phyloP scores from a whole-genome alignment of 2,329 filamentous ascomycete genomes.

The Aspergillus fumigatiaffinis region DNA sequence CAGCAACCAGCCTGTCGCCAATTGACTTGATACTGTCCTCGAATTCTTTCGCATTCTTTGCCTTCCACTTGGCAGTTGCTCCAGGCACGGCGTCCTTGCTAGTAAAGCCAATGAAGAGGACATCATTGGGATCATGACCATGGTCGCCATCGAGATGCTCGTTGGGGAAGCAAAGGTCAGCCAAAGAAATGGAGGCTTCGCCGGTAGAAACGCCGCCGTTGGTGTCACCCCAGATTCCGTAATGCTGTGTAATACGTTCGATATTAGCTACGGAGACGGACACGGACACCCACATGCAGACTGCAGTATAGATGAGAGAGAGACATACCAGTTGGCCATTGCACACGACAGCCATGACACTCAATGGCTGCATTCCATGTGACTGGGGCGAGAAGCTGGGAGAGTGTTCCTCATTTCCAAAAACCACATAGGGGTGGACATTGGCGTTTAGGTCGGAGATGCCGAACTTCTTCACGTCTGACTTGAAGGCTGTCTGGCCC shows the following conservation, averaged over 20 bases:
- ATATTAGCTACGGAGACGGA: not conserved
- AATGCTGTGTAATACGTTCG: slow-evolving; percentile 36
- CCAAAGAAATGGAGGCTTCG: slow-evolving; percentile 56
- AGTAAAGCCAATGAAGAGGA: slow-evolving; percentile 60
- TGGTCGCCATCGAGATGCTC: slow-evolving; percentile 50
- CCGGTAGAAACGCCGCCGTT: slow-evolving; percentile 57
- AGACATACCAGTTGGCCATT: slow-evolving; percentile 41
- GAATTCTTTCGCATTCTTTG: slow-evolving; percentile 24
- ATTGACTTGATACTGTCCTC: slow-evolving; percentile 49
- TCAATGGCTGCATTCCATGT: slow-evolving; percentile 48
- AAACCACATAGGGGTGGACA: slow-evolving; percentile 51
- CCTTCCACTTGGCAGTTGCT: slow-evolving; percentile 53
- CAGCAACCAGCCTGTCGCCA: slow-evolving; percentile 49
- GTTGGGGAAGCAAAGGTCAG: slow-evolving; percentile 54
- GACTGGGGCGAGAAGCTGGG: slow-evolving; percentile 38
- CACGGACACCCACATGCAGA: too few relatives aligned
- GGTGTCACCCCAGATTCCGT: slow-evolving; percentile 60
- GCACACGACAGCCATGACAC: slow-evolving; percentile 55
- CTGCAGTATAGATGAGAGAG: not conserved
- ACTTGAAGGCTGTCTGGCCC: slow-evolving; percentile 47
- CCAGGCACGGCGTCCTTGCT: slow-evolving; percentile 57
- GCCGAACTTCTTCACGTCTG: slow-evolving; percentile 37
- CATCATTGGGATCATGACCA: slow-evolving; percentile 56
- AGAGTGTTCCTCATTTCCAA: slow-evolving; percentile 45
- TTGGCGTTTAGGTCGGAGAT: slow-evolving; percentile 49